These are phyloP conservation scores for Aspergillus sp. DNA, from an alignment of 2,329 filamentous ascomycete genomes.

Conservation along the genomic window DNA sequence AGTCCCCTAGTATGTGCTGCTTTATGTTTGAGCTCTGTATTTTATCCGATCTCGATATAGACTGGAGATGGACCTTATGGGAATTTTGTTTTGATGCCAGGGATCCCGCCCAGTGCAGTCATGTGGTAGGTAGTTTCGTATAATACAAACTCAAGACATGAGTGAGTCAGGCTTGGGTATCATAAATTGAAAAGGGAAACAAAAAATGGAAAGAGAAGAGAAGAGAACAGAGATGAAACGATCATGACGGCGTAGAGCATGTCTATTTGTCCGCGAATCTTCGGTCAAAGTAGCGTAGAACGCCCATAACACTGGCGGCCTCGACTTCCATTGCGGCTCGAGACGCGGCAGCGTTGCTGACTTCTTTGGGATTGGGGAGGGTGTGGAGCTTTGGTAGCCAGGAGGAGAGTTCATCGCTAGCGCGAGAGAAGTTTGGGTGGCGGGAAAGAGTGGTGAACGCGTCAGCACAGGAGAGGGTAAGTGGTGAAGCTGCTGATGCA, in stretches of 20 bases:
- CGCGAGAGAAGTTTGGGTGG: conserved; percentile 75
- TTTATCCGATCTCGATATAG: neutral
- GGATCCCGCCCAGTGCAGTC: neutral
- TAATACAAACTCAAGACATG: conserved; percentile 33
- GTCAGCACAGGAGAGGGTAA: conserved; percentile 74
- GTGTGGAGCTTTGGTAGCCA: conserved; percentile 77
- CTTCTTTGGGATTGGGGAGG: conserved; percentile 45
- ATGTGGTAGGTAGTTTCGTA: conserved; percentile 16
- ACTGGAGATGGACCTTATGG: neutral
- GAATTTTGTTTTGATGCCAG: neutral
- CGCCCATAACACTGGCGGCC: conserved; percentile 82
- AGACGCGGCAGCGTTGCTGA: conserved; percentile 28
- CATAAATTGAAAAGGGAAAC: conserved; percentile 21
- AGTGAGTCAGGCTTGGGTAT: conserved; percentile 33
- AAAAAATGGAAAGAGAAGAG: neutral
- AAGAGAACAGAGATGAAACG: conserved; percentile 2
- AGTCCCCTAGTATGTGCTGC: neutral
- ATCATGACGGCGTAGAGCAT: neutral
- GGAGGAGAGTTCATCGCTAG: conserved; percentile 72
- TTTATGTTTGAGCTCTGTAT: neutral
- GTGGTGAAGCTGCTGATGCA: conserved; percentile 33
- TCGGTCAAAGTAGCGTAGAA: conserved; percentile 80
- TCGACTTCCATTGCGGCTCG: conserved; percentile 74
- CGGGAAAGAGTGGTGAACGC: conserved; percentile 78
- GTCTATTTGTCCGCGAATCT: conserved; percentile 59